Evolutionary conservation across 106 monocot species (phyloP), one percentile per base, ranked within the genome.

Genomic region (Posidonia australis): DNA sequence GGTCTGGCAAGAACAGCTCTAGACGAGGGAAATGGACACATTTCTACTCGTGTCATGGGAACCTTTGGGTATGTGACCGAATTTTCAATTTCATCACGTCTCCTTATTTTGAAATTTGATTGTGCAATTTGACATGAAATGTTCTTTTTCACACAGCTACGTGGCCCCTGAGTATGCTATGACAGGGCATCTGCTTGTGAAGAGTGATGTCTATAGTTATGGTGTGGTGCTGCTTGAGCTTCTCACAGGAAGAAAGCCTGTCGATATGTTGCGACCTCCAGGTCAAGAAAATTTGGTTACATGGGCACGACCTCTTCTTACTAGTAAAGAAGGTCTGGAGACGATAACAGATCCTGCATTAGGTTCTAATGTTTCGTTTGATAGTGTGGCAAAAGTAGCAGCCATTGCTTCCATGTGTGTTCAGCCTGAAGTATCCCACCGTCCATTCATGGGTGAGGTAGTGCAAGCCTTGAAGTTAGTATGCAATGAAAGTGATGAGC

Each of bases 341-440:
- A 68, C 31, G 27, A 77, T 89, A n/a, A 61, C 83, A 31, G 93
- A 94, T 65, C 93, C 89, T 30, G 65, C 76, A 62, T 72, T 94
- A 13, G 78, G 76, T 29, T 23, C 75, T 7, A 51, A 63, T 31
- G 42, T 77, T 13, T 65, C 86, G 10, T 62, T 72, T 17, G 93
- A 89, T 45, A 74, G 69, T 22, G 31, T 83, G 13, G 81, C 85
- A 13, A 93, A 93, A 74, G 93, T 85, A 25, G 86, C 86, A 14
- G 93, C 93, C 45, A 93, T 93, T 24, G 93, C 93, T 29, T 89
- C 93, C 36, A 93, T 93, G 93, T 93, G 93, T 52, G 89, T 93
- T 44, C 89, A 93, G 57, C 86, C 93, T 0, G 93, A 93, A 63
- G 93, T 93, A 31, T 80, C 93, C 1, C 80, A 93, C 52, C 88